phyloP scores from a whole-genome alignment of 169 alveolate species.

The Babesia ovata region DNA sequence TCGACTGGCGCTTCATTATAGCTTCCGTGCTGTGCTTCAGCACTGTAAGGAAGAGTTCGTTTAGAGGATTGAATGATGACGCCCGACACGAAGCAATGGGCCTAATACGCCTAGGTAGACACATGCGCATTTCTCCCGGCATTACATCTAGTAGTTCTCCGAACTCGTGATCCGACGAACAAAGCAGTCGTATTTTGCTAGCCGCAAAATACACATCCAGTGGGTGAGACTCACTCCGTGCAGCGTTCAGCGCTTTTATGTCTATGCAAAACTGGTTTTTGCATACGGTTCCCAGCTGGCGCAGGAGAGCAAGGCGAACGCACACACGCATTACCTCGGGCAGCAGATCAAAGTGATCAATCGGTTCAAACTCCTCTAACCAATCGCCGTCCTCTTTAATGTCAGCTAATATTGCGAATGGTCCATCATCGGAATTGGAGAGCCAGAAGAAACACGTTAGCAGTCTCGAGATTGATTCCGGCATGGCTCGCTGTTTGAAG shows the following conservation, averaged over 20 bases:
- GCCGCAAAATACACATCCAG: slow-evolving; percentile 5
- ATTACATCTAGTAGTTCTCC: slow-evolving; percentile 42
- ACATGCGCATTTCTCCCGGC: slow-evolving; percentile 18
- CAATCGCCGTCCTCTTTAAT: slow-evolving; percentile 4
- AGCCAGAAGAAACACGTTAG: not conserved
- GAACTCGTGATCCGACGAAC: slow-evolving; percentile 19
- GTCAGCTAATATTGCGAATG: not conserved
- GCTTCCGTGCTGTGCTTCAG: slow-evolving; percentile 6
- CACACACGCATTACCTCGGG: slow-evolving; percentile 14
- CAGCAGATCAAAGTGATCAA: slow-evolving; percentile 14
- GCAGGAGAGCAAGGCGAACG: slow-evolving; percentile 8
- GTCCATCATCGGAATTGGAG: not conserved
- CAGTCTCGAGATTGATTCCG: not conserved
- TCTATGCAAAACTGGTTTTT: slow-evolving; percentile 28
- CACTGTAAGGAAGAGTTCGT: slow-evolving; percentile 1
- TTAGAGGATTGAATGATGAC: not conserved
- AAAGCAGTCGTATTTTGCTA: slow-evolving; percentile 7
- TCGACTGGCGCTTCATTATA: not conserved
- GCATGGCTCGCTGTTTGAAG: not conserved
- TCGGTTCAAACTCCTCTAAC: slow-evolving; percentile 7
- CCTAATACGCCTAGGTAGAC: slow-evolving; percentile 12
- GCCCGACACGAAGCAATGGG: slow-evolving; percentile 25
- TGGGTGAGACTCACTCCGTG: not conserved
- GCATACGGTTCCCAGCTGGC: slow-evolving; percentile 4
- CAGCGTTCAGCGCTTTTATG: slow-evolving; percentile 17